Evolutionary conservation across 2,329 filamentous ascomycete genomes (phyloP).

Genomic region (Trichoderma koningiopsis): DNA sequence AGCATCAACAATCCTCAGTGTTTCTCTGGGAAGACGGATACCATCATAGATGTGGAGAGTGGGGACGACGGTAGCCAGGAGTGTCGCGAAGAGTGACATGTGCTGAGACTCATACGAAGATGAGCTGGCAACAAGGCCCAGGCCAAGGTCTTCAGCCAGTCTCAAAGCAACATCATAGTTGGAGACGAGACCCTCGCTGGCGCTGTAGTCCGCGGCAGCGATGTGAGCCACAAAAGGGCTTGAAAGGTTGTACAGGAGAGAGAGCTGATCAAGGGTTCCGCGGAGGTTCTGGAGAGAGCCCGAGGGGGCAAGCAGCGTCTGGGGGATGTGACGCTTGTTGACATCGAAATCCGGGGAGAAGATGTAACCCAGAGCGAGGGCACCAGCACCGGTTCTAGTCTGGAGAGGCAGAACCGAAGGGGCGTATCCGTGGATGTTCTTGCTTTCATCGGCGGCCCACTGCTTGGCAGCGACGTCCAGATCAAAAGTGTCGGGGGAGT

Average conservation of each 20-base stretch:
- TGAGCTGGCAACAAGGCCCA: constrained; percentile 81
- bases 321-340: constrained; percentile 85
- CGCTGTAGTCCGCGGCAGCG: constrained; percentile 83
- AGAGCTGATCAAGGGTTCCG: constrained; percentile 84
- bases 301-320: constrained; percentile 85
- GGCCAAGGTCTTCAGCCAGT: constrained; percentile 84
- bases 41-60: constrained; percentile 89
- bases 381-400: constrained; percentile 84
- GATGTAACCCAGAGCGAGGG: constrained; percentile 92
- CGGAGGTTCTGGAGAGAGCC: constrained; percentile 80
- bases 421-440: constrained; percentile 79
- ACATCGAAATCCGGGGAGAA: constrained; percentile 97
- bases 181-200: constrained; percentile 70
- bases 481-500: constrained; percentile 91
- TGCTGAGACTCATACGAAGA: constrained; percentile 93
- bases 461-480: constrained; percentile 79
- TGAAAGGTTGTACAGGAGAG: constrained; percentile 85
- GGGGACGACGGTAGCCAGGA: constrained; percentile 77
- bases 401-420: constrained; percentile 80
- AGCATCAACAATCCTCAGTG: constrained; percentile 78
- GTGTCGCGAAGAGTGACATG: constrained; percentile 85
- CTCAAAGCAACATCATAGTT: constrained; percentile 83
- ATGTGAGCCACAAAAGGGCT: constrained; percentile 93
- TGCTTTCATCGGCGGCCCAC: constrained; percentile 71
- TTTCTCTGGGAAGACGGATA: constrained; percentile 79